These are phyloP conservation scores for Quercus cerris DNA, from an alignment of 306 rosid species.

Conservation along the genomic window DNA sequence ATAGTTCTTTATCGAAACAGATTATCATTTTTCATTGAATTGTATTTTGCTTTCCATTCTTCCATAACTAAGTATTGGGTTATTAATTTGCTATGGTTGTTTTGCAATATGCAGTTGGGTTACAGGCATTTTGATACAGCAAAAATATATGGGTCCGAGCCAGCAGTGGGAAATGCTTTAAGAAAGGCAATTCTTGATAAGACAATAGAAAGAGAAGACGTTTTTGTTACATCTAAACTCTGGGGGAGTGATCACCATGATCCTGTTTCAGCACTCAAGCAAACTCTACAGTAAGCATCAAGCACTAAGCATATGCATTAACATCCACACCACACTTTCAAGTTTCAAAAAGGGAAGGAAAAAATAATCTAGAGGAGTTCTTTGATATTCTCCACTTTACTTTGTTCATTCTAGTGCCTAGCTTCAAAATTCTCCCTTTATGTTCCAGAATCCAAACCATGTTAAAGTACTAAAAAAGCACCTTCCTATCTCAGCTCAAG, in stretches of 20 bases:
- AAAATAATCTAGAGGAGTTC: not conserved
- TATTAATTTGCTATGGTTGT: not conserved
- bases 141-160: conserved; percentile 78
- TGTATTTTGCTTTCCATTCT: not conserved
- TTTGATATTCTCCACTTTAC: not conserved
- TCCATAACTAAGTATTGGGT: too few relatives aligned
- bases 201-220: conserved; percentile 49
- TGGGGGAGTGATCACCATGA: conserved; percentile 96
- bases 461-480: too few relatives aligned
- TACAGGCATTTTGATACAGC: conserved; percentile 92
- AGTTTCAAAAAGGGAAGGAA: not conserved
- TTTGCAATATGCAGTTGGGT: conserved; percentile 56
- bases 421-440: not conserved
- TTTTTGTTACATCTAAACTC: conserved; percentile 79
- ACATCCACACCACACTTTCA: not conserved
- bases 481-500: too few relatives aligned
- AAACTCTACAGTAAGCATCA: conserved; percentile 52
- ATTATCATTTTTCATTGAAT: not conserved
- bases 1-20: not conserved
- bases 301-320: not conserved
- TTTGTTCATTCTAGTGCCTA: not conserved
- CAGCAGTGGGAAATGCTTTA: conserved; percentile 68
- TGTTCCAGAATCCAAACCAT: too few relatives aligned
- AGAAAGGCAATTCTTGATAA: conserved; percentile 43
- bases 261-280: conserved; percentile 75